Evolutionary conservation across 1,139 yeast species (phyloP).

Genomic region (Pichia sp.): DNA sequence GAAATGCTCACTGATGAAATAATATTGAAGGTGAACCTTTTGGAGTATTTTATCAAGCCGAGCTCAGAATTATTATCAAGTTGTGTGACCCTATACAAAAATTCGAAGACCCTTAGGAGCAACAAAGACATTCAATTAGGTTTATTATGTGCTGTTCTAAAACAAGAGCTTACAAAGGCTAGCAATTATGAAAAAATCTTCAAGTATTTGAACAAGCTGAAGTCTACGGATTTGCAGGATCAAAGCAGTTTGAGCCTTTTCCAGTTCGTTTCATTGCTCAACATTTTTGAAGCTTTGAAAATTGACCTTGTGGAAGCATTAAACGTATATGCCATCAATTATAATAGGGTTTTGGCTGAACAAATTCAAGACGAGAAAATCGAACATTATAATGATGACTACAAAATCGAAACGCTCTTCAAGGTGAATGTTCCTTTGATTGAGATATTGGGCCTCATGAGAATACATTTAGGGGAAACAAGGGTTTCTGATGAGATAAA

Average conservation of each 20-base stretch:
- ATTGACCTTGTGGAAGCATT: constrained; percentile 14
- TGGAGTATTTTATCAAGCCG: constrained; percentile 23
- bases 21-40: constrained; percentile 9
- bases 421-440: constrained; percentile 24
- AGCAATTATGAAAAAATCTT: neutral
- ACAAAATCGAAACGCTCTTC: constrained; percentile 13
- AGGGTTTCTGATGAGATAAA: constrained; percentile 9
- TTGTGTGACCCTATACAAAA: neutral
- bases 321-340: constrained; percentile 3
- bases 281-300: constrained; percentile 20
- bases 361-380: neutral
- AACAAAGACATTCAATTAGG: neutral
- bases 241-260: constrained; percentile 18
- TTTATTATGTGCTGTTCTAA: neutral
- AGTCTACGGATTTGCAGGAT: neutral
- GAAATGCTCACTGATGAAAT: neutral
- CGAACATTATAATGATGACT: neutral
- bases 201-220: neutral
- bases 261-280: constrained; percentile 25
- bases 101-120: neutral
- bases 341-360: neutral
- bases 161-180: neutral
- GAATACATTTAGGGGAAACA: constrained; percentile 23
- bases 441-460: constrained; percentile 27
- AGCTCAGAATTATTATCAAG: constrained; percentile 8